Conservation (phyloP, 805 yeast species). For the Saccharomycopsis guyanensis region DNA sequence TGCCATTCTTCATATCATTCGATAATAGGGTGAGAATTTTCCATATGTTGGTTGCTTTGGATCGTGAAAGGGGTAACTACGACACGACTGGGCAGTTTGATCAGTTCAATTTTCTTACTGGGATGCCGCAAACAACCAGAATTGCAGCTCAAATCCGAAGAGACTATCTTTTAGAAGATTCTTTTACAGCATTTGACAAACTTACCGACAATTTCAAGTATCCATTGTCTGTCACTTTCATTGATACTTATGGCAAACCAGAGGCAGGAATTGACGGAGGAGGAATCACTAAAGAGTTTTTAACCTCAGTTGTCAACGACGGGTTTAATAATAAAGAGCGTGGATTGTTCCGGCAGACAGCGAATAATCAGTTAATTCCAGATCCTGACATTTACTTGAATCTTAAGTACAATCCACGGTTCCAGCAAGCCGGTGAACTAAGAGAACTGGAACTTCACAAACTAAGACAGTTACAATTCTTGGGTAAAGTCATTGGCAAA, state of each 20-base stretch:
- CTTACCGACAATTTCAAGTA: conserved; percentile 52
- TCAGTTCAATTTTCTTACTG: conserved; percentile 19
- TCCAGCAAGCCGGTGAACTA: conserved; percentile 18
- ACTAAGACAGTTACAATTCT: conserved; percentile 41
- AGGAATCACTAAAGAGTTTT: conserved; percentile 85
- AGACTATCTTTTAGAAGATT: conserved; percentile 66
- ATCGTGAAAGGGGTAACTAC: conserved; percentile 30
- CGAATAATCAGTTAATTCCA: conserved; percentile 64
- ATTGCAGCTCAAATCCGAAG: conserved; percentile 53
- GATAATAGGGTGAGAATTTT: conserved; percentile 66
- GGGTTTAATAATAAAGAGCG: conserved; percentile 44
- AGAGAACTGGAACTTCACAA: conserved; percentile 19
- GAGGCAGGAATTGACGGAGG: conserved; percentile 98
- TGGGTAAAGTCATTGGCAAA: conserved; percentile 83
- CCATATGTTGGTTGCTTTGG: conserved; percentile 51
- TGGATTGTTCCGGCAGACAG: conserved; percentile 36
- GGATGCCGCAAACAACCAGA: conserved; percentile 21
- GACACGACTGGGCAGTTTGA: conserved; percentile 22
- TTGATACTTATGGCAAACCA: conserved; percentile 57
- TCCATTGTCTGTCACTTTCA: conserved; percentile 56
- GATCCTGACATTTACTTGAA: conserved; percentile 44
- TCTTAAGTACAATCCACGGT: conserved; percentile 28
- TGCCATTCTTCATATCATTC: conserved; percentile 80
- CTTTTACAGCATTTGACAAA: conserved; percentile 49
- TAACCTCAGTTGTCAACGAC: conserved; percentile 63